Evolutionary conservation across 345 rosid species (phyloP), one percentile per base, ranked within the genome.

Genomic region (Moringa oleifera): DNA sequence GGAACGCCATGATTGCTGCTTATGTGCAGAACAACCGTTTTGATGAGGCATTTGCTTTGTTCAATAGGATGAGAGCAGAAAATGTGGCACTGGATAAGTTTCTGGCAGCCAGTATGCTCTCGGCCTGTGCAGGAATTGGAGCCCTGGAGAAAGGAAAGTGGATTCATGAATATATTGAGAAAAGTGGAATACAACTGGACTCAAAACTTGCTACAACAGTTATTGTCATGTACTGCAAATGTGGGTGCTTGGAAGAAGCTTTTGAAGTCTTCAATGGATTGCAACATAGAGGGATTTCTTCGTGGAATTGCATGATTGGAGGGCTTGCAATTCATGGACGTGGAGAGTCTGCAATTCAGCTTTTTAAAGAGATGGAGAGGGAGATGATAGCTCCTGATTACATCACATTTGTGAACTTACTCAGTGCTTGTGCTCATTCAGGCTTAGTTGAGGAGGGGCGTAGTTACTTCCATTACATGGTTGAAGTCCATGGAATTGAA

Each of bases 1-100:
- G 87, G 83, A 82, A 77, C 53, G 75, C 79, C 23, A 73, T 79
- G 71, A 74, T 82, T 64, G 77, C 80, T 31, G 75, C 80, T 61
- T 71, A 68, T 47, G 84, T 73, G 36, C 76, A 77, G 61, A 72
- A 53, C 75, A 77, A 71, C 59, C 70, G 65, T 2, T 79, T 82
- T 23, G 73, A 55, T 24, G 83, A 77, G 28, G 80, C 86, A n/a
- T 68, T 77, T 77, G 75, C 66, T 68, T 71, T 79, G 78, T 76
- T 80, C 61, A 59, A 80, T 47, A 64, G 75, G 75, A 71, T 76
- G 79, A 68, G 70, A 73, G 68, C 61, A 21, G 84, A 76, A 61
- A 58, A 53, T 20, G 64, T 71, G 41, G 69, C 15, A 18, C 58
- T 80, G 64, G 84, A 80, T 69, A 71, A 76, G 68, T 80, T 52